phyloP scores from a whole-genome alignment of 805 yeast species.

The Teunomyces kruisii region DNA sequence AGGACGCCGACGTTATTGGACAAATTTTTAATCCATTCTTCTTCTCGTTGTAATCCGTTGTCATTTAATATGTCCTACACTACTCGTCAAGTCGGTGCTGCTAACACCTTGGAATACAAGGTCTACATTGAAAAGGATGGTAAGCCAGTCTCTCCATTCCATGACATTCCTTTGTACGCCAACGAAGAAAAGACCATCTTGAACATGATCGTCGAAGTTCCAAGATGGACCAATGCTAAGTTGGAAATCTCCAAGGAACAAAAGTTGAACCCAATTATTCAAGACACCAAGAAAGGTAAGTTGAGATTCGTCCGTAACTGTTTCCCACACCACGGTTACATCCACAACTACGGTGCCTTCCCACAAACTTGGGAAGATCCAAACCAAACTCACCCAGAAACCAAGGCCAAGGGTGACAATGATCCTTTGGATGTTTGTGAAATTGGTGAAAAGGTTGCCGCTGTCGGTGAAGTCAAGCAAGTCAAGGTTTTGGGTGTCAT shows the following conservation, averaged over 20 bases:
- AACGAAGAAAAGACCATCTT: slow-evolving; percentile 83
- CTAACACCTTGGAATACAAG: slow-evolving; percentile 91
- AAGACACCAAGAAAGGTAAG: slow-evolving; percentile 97
- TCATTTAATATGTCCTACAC: slow-evolving; percentile 63
- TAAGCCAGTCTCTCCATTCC: slow-evolving; percentile 93
- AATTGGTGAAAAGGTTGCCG: slow-evolving; percentile 47
- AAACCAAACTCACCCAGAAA: slow-evolving; percentile 60
- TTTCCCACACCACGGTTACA: slow-evolving; percentile 98
- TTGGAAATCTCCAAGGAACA: slow-evolving; percentile 88
- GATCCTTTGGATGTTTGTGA: slow-evolving; percentile 51
- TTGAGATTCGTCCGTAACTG: slow-evolving; percentile 94
- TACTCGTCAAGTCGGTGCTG: slow-evolving; percentile 92
- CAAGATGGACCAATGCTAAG: slow-evolving; percentile 98
- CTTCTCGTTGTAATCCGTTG: neutral
- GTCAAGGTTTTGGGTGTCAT: slow-evolving; percentile 74
- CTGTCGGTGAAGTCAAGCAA: slow-evolving; percentile 54
- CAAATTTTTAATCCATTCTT: neutral
- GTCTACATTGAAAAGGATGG: slow-evolving; percentile 92
- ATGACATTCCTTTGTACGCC: slow-evolving; percentile 74
- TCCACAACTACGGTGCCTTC: slow-evolving; percentile 97
- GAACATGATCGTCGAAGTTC: slow-evolving; percentile 90
- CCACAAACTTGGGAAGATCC: slow-evolving; percentile 91
- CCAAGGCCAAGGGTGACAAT: slow-evolving; percentile 53
- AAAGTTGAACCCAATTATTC: slow-evolving; percentile 87
- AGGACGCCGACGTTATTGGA: neutral